A percentile compares a stretch with the other conserved stretches of the same genome.
Evolutionary conservation across 2,329 filamentous ascomycete species (phyloP).

Genomic region (Alternaria longipes): DNA sequence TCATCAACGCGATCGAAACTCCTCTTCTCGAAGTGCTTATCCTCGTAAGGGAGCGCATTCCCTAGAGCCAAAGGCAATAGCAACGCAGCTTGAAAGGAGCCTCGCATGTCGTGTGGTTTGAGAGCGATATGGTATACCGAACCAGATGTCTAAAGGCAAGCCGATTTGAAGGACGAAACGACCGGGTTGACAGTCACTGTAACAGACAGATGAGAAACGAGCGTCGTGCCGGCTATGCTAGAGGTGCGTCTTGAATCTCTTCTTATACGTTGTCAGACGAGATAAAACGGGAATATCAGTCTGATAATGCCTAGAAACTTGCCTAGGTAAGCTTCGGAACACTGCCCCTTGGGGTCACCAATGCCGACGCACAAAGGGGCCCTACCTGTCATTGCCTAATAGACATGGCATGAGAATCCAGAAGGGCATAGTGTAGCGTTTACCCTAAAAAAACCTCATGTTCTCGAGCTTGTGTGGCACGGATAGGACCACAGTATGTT

Average conservation of each 20-base stretch:
- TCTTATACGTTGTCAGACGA: not conserved
- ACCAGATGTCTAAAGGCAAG: not conserved
- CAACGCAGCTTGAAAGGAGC: not conserved
- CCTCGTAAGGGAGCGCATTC: not conserved
- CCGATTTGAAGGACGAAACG: not conserved
- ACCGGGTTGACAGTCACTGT: not conserved
- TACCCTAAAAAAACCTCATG: not conserved
- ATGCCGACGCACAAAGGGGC: not conserved
- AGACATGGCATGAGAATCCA: not conserved
- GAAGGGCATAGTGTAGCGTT: not conserved
- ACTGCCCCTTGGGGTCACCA: not conserved
- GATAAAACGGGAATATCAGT: not conserved
- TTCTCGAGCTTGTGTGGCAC: not conserved
- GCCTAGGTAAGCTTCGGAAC: not conserved
- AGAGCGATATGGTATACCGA: not conserved
- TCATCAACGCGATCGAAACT: slow-evolving; percentile 1
- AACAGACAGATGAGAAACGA: not conserved
- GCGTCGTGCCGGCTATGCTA: not conserved
- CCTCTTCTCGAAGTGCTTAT: not conserved
- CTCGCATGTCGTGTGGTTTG: not conserved
- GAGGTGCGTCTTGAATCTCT: not conserved
- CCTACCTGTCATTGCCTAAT: not conserved
- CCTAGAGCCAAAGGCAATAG: slow-evolving; percentile 1
- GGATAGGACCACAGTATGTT: not conserved
- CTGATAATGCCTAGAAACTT: not conserved